Evolutionary conservation across 2,329 filamentous ascomycete species (phyloP), one percentile per base, ranked within the genome.

Genomic region (Diaporthe destruens): DNA sequence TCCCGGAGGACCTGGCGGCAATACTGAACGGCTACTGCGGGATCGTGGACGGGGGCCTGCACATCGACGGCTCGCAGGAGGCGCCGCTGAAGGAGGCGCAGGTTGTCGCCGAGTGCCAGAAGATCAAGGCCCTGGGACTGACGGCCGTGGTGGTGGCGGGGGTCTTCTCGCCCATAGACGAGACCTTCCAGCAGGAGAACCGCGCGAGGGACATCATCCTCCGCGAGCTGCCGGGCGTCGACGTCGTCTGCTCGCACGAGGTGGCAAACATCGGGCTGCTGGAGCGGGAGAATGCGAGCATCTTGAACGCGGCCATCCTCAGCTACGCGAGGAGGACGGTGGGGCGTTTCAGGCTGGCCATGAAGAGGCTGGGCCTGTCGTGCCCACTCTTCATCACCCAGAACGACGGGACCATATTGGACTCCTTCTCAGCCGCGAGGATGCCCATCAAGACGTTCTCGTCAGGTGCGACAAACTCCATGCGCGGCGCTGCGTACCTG

Each of bases 161-260:
- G 2, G 85, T 90, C 11, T 90, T 88, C 79, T 88, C 86, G 11
- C 88, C 89, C 0, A 87, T 90, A 32, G 89, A 91, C 76, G 84
- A 86, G 12, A 75, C 83, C 4, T 85, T 85, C 75, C 79, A 79
- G 54, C 88, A 90, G 77, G 88, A 90, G 78, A 81, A 86, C 51
- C 79, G 82, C 4, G 87, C 86, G 4, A 82, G 83, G 3, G 80
- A 81, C 3, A 86, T 89, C 54, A 80, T 90, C 23, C 80, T 81
- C 34, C 79, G 82, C 8, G 85, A 86, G 75, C 78, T 87, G 3
- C 82, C 84, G 8, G 75, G 71, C 36, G 71, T 76, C 2, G 73
- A 79, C 68, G 75, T 80, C 47, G 77, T 79, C 11, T 75, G 76
- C 49, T 83, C 82, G 1, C 78, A 81, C 25, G 78, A 81, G 20